Evolutionary conservation across 805 yeast species (phyloP), one percentile per base, ranked within the genome.

Genomic region (Candida railenensis): DNA sequence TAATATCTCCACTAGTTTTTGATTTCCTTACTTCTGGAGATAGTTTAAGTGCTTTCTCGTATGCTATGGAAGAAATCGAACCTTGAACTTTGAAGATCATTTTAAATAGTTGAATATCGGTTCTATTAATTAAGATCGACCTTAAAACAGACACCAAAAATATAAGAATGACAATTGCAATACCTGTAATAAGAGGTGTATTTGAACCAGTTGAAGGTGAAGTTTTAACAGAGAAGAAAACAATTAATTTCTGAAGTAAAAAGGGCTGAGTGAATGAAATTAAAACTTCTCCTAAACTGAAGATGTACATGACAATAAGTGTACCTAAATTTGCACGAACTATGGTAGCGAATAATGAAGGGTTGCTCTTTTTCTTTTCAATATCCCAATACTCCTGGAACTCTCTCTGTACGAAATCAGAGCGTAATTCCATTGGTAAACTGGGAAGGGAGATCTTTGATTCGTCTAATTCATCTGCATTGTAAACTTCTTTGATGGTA

Each of bases 1-100:
- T 56, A 41, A 67, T 61, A 43, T 67, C 71, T 47, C 71, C 70
- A 2, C 66, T 61, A 4, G 67, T 47, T 45, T 63, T 66, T 37
- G 57, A 50, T 47, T 59, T 63, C 41, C 68, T 58, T 20, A 64
- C 57, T 40, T 65, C 62, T 8, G 70, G 70, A 40, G 66, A 58
- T 22, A 67, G 56, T 34, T 30, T 53, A 48, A 66, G 49, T 2
- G 67, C 63, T 42, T 67, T 67, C 7, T 50, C 45, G 45, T 63
- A 66, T 20, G 64, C 53, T 51, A 62, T 53, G 8, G 63, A 46
- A 4, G 61, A 49, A 41, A 66, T 50, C 2, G 61, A 51, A 11
- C 63, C 46, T 34, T 53, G 53, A n/a, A 58, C 50, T 3, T 53
- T 43, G 38, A 42, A 50, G 3, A 54, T 50, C 18, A 61, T 40